A percentile compares a stretch with the other conserved stretches of the same genome.
Conservation (phyloP, 768 basidiomycete genomes). For the Glaciozyma antarctica region DNA sequence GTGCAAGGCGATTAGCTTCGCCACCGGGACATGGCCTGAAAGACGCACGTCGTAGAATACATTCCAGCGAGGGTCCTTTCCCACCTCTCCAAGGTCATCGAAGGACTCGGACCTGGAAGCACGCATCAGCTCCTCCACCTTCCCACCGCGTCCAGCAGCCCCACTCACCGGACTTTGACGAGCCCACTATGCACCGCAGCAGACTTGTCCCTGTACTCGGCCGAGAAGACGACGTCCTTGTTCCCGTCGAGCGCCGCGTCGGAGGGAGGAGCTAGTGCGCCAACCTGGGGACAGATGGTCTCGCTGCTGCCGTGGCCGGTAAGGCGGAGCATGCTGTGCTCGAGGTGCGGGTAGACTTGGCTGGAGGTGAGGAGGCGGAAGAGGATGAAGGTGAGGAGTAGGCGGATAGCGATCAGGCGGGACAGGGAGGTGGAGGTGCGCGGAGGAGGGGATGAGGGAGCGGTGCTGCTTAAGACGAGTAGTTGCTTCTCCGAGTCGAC, state of each 20-base stretch:
- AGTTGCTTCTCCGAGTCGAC: not conserved
- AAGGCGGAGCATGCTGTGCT: not conserved
- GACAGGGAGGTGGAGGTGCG: not conserved
- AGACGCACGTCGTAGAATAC: not conserved
- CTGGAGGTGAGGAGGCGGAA: not conserved
- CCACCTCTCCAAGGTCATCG: not conserved
- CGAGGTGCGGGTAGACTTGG: not conserved
- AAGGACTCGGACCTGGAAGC: not conserved
- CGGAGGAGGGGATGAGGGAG: not conserved
- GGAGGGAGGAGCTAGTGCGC: not conserved
- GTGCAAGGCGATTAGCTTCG: not conserved
- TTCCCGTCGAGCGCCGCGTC: not conserved
- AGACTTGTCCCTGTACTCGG: not conserved
- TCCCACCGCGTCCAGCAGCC: not conserved
- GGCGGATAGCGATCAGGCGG: not conserved
- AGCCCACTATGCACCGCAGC: not conserved
- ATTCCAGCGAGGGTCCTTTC: slow-evolving; percentile 7
- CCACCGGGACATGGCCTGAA: not conserved
- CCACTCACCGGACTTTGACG: not conserved
- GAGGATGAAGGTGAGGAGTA: not conserved
- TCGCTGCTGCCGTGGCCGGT: not conserved
- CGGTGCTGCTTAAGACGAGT: not conserved
- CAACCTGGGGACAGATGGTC: not conserved
- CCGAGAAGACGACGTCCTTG: not conserved
- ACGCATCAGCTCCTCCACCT: not conserved